These are phyloP conservation scores for Primulina huaijiensis DNA, from an alignment of 257 asterid genomes.

Conservation along the genomic window DNA sequence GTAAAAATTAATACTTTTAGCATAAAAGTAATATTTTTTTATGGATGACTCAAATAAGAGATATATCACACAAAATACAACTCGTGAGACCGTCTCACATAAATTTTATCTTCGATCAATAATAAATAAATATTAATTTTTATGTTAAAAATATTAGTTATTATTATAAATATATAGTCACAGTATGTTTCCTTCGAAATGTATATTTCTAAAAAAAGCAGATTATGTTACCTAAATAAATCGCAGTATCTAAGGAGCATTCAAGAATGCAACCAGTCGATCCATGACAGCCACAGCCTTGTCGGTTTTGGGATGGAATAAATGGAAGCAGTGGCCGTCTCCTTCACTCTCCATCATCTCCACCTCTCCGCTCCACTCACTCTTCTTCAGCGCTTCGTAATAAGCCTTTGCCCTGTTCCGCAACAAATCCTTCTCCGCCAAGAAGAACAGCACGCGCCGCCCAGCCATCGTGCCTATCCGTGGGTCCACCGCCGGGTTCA, in stretches of 20 bases:
- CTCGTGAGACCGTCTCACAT: too few relatives aligned
- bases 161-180: too few relatives aligned
- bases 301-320: slow-evolving; percentile 30
- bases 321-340: slow-evolving; percentile 63
- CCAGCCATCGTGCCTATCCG: slow-evolving; percentile 42
- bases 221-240: too few relatives aligned
- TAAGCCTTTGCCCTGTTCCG: slow-evolving; percentile 48
- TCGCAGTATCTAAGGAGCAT: neutral
- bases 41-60: too few relatives aligned
- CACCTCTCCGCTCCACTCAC: slow-evolving; percentile 60
- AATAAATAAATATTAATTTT: too few relatives aligned
- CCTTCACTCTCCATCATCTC: slow-evolving; percentile 55
- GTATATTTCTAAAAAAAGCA: too few relatives aligned
- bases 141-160: too few relatives aligned
- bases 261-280: slow-evolving; percentile 34
- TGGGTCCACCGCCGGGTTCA: slow-evolving; percentile 62
- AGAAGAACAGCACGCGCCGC: slow-evolving; percentile 49
- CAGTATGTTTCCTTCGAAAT: too few relatives aligned
- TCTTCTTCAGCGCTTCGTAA: slow-evolving; percentile 56
- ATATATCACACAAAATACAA: too few relatives aligned
- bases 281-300: slow-evolving; percentile 44
- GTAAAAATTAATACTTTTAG: too few relatives aligned
- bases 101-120: too few relatives aligned
- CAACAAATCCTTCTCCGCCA: slow-evolving; percentile 56
- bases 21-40: too few relatives aligned